Evolutionary conservation across 805 yeast genomes (phyloP), one percentile per base, ranked within the genome.

Genomic region (Scheffersomyces amazonensis): DNA sequence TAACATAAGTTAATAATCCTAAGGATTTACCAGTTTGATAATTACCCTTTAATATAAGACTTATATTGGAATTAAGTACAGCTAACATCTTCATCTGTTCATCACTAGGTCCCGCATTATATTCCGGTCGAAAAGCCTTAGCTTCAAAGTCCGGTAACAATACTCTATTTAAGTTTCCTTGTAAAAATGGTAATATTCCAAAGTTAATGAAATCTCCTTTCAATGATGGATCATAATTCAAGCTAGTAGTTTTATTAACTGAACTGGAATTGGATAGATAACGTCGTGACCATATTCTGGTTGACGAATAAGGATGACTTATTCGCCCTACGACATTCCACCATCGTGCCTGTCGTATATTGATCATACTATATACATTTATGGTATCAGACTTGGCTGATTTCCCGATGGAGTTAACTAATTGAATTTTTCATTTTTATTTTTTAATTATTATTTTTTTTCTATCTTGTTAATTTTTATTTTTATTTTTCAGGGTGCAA

Each of bases 101-200:
- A 11, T 30, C 16, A 0, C 54, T 50, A 3, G 63, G 60, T 1
- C 24, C 15, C 6, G 39, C 40, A 36, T 57, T 54, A 12, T 16
- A 21, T 9, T 28, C 35, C 7, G 52, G 30, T 5, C 30, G 5
- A 5, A 17, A 48, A 31, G 13, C 33, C 28, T 16, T 16, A 2
- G n/a, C 35, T 21, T 20, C 32, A 16, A n/a, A 4, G 11, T 4
- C 16, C 17, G 37, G 44, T 25, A 31, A 19, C 3, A 46, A 31
- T 10, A 41, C 24, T 13, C 41, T 19, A 36, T 59, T 54, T 33
- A 54, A 30, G 10, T 40, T 46, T n/a, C 40, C 31, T 32, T 54
- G 60, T 7, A 59, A 33, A 35, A 47, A 55, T 1, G 62, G 62
- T 10, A 58, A 31, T 1, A 59, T 35, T 2, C 57, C 58, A 33